Percentiles rank a stretch among this genome's conserved stretches.
Evolutionary conservation across 768 basidiomycete genomes (phyloP).

Genomic region (Mycena crocata): DNA sequence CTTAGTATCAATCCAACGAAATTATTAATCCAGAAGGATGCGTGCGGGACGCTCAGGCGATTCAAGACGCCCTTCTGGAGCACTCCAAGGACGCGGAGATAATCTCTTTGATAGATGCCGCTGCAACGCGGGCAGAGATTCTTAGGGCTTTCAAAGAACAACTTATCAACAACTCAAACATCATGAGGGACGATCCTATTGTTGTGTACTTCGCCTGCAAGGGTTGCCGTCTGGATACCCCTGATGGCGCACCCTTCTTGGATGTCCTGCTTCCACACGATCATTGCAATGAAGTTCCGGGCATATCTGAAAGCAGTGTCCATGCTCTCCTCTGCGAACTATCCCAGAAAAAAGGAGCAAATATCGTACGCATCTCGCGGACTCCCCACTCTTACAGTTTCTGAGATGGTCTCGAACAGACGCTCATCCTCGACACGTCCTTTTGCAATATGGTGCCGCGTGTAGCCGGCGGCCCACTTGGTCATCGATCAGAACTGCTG

Average conservation of each 20-base stretch:
- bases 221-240: neutral
- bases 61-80: neutral
- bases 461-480: neutral
- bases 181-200: neutral
- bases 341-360: neutral
- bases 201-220: constrained; percentile 7
- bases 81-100: neutral
- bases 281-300: neutral
- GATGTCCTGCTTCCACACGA: constrained; percentile 2
- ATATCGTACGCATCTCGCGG: neutral
- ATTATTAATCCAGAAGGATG: neutral
- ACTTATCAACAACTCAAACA: neutral
- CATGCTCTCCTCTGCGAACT: constrained; percentile 2
- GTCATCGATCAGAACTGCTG: constrained; percentile 5
- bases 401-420: neutral
- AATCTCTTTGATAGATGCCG: neutral
- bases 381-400: neutral
- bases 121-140: neutral
- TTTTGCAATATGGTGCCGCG: neutral
- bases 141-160: neutral
- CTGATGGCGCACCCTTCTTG: neutral
- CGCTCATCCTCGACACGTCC: constrained; percentile 6
- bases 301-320: neutral
- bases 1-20: constrained; percentile 7
- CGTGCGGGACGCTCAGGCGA: neutral